Conservation (phyloP, 306 rosid species). For the Echinosophora koreensis region DNA sequence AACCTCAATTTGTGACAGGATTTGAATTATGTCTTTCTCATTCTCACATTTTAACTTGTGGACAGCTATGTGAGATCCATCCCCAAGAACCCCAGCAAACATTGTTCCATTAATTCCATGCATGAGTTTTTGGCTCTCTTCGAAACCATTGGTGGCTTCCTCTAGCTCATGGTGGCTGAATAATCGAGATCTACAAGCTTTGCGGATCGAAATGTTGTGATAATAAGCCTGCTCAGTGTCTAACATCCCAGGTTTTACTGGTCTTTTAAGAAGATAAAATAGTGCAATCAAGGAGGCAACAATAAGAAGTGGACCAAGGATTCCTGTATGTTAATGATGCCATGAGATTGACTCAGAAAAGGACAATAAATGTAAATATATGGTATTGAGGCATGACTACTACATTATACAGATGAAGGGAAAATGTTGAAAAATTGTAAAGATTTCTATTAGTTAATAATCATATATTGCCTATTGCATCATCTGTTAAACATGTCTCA, state of each 20-base stretch:
- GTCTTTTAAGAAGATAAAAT: constrained; percentile 65
- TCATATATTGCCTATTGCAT: not conserved
- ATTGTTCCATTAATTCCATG: constrained; percentile 63
- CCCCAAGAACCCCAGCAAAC: constrained; percentile 72
- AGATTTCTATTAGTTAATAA: not conserved
- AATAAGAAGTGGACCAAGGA: constrained; percentile 75
- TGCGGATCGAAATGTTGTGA: constrained; percentile 65
- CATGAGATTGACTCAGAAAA: constrained; percentile 21
- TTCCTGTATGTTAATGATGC: constrained; percentile 66
- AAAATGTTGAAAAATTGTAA: not conserved
- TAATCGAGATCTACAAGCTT: constrained; percentile 68
- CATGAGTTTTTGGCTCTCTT: constrained; percentile 62
- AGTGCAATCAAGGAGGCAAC: constrained; percentile 72
- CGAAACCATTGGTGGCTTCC: constrained; percentile 77
- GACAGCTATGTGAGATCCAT: constrained; percentile 80
- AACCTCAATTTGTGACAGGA: constrained; percentile 77
- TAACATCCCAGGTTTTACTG: constrained; percentile 55
- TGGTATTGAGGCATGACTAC: not conserved
- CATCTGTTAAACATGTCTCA: not conserved
- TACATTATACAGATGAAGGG: not conserved
- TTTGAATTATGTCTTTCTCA: constrained; percentile 66
- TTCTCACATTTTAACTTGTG: constrained; percentile 73
- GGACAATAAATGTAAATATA: not conserved
- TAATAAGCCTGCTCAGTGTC: constrained; percentile 60
- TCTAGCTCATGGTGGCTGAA: constrained; percentile 79